Conservation (phyloP, 2,329 filamentous ascomycete genomes). For the Exophiala spinifera region DNA sequence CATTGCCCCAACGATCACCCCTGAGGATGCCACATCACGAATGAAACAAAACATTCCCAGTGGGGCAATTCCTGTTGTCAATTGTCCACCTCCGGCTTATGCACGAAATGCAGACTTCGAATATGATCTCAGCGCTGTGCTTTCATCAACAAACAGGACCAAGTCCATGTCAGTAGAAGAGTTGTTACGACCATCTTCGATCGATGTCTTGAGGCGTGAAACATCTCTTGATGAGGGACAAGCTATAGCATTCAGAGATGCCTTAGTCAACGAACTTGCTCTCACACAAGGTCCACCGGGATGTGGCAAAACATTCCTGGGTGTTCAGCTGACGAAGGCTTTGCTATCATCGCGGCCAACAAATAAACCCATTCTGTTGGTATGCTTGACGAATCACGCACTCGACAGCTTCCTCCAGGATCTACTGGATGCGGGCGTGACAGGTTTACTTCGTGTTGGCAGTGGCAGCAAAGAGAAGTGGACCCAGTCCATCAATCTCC, state of each 20-base stretch:
- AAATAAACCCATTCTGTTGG: conserved; percentile 33
- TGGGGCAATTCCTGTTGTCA: background rate
- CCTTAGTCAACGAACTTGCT: conserved; percentile 53
- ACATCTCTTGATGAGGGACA: conserved; percentile 35
- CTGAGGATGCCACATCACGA: background rate
- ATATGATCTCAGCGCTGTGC: conserved; percentile 27
- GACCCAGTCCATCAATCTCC: conserved; percentile 24
- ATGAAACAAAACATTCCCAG: conserved; percentile 2
- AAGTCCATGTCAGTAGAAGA: conserved; percentile 12
- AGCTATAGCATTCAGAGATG: conserved; percentile 51
- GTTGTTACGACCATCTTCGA: conserved; percentile 1
- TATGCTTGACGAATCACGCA: conserved; percentile 36
- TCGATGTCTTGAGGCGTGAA: conserved; percentile 17
- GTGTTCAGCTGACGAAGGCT: conserved; percentile 47
- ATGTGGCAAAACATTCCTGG: conserved; percentile 65
- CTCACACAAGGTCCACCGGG: conserved; percentile 70
- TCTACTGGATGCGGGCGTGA: conserved; percentile 29
- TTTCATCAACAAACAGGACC: conserved; percentile 7
- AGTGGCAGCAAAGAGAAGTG: conserved; percentile 31
- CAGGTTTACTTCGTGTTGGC: conserved; percentile 32
- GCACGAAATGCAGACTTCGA: conserved; percentile 17
- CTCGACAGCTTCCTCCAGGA: conserved; percentile 33
- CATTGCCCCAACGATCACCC: conserved; percentile 21
- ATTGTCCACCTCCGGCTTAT: conserved; percentile 29
- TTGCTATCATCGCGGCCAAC: conserved; percentile 29